A percentile compares a stretch with the other conserved stretches of the same genome.
phyloP scores from a whole-genome alignment of 2,329 filamentous ascomycete genomes.

The Clonostachys byssicola region DNA sequence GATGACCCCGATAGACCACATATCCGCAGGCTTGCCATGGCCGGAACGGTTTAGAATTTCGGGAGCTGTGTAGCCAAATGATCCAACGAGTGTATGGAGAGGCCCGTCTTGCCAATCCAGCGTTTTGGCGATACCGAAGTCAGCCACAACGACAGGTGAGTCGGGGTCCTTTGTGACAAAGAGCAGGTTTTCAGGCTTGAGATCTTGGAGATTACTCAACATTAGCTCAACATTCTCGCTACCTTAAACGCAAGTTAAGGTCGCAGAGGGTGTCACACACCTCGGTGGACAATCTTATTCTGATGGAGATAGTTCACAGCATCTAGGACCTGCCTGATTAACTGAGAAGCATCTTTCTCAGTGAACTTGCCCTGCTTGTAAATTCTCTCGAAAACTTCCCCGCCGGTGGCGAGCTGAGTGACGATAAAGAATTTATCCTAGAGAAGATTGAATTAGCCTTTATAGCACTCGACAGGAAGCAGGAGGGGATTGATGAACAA shows the following conservation, averaged over 20 bases:
- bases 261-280: slow-evolving; percentile 37
- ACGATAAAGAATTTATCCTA: slow-evolving; percentile 99
- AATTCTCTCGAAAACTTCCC: slow-evolving; percentile 96
- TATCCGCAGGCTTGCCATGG: slow-evolving; percentile 96
- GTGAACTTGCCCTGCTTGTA: slow-evolving; percentile 98
- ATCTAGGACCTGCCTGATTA: slow-evolving; percentile 87
- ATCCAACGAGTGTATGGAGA: slow-evolving; percentile 96
- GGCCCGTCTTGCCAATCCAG: slow-evolving; percentile 87
- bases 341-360: slow-evolving; percentile 94
- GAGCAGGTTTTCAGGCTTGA: slow-evolving; percentile 96
- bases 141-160: slow-evolving; percentile 87
- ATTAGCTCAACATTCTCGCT: slow-evolving; percentile 4
- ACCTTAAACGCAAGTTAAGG: not conserved
- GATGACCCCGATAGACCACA: slow-evolving; percentile 99
- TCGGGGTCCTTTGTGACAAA: slow-evolving; percentile 76
- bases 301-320: slow-evolving; percentile 93
- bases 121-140: slow-evolving; percentile 99
- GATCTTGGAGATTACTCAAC: slow-evolving; percentile 52
- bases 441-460: not conserved
- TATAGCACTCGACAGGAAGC: not conserved
- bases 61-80: slow-evolving; percentile 94
- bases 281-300: slow-evolving; percentile 94
- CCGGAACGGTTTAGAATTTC: slow-evolving; percentile 98
- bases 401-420: slow-evolving; percentile 90
- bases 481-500: slow-evolving; percentile 19